Base-by-base conservation (phyloP, 1,139 yeast species). In the Meyerozyma elateridarum region DNA sequence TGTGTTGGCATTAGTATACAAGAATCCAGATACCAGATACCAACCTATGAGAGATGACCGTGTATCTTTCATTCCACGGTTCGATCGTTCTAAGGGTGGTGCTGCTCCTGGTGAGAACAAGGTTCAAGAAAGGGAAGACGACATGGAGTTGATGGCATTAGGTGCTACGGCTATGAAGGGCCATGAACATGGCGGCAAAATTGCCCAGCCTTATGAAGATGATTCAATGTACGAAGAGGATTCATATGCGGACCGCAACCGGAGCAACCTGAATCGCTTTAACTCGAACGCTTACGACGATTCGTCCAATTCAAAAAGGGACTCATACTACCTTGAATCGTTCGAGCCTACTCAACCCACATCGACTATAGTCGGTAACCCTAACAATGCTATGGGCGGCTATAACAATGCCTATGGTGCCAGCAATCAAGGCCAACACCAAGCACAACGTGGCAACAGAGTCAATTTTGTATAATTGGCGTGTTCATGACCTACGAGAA, bases 41-140 rank as follows among this genome's bases (percentile, higher is more conserved):
- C 93, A 88, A 66, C 96, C 96, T 45, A 85, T 91, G 87, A 83
- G 84, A 48, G 98, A 91, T 56, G 98, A 91, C 53, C 79, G 98
- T 57, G 93, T 85, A 35, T 85, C 96, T 15, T 91, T 91, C 59
- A 74, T 79, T 46, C 79, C 79, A 20, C 70, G 78, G 42, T 61
- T 66, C 43, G 82, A 79, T 42, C 77, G 80, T 44, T 66, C 70
- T 44, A 64, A 67, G 20, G 62, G 57, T 20, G 59, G 52, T 9
- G 37, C 40, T 16, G 49, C 37, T 4, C 59, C 52, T 41, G 47
- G 59, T 34, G 39, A 46, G 31, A 60, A 58, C 28, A 35, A 29
- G 16, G 31, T 25, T 8, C 24, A 37, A 13, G 69, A 70, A 20
- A 59, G 57, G 15, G 71, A 66, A 33, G 78, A 73, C 31, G 87